Evolutionary conservation across 345 rosid species (phyloP).

Genomic region (Garcia nutans): DNA sequence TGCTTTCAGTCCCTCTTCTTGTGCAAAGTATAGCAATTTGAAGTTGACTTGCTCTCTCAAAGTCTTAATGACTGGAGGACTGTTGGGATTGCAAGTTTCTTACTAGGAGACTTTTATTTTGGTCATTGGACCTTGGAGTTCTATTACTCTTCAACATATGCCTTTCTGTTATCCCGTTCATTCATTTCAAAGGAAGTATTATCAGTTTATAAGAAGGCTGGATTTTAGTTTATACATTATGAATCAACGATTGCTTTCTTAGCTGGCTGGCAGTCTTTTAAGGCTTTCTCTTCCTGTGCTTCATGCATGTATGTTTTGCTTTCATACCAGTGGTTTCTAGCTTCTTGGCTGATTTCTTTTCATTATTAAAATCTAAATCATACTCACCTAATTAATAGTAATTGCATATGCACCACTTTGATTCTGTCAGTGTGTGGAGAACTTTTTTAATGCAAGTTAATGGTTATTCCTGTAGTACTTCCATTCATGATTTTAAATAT

Average conservation of each 20-base stretch:
- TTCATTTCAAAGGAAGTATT: not conserved
- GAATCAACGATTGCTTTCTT: not conserved
- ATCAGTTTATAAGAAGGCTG: not conserved
- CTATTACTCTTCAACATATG: not conserved
- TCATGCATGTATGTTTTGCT: not conserved
- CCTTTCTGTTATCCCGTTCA: not conserved
- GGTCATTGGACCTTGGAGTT: no score
- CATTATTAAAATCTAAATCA: not conserved
- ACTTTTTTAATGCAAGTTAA: not conserved
- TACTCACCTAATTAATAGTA: not conserved
- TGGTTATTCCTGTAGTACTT: not conserved
- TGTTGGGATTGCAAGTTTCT: no score
- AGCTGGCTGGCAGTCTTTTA: not conserved
- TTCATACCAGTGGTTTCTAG: not conserved
- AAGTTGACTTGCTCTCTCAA: no score
- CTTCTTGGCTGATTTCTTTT: not conserved
- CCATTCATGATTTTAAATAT: not conserved
- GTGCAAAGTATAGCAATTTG: no score
- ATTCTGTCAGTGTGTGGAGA: not conserved
- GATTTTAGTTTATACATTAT: not conserved
- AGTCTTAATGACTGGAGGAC: not conserved
- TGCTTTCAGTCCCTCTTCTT: no score
- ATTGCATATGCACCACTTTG: not conserved
- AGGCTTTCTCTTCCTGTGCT: not conserved
- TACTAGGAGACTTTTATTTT: not conserved